Evolutionary conservation across 2,329 filamentous ascomycete genomes (phyloP), one percentile per base, ranked within the genome.

Genomic region (Dothidotthia symphoricarpi): DNA sequence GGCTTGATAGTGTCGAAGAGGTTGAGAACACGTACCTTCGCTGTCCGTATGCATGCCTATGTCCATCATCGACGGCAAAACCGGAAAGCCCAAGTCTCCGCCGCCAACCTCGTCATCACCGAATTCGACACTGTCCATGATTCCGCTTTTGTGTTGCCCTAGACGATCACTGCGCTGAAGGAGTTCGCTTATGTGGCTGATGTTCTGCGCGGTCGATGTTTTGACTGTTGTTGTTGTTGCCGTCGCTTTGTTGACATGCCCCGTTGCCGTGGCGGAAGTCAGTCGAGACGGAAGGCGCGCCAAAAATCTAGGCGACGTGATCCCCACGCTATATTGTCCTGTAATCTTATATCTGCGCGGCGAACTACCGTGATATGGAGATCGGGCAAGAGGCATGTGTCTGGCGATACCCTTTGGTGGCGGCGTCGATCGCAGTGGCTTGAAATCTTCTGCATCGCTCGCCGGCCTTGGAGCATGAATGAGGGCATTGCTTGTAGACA

Each of bases 231-330:
- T 22, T 22, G 19, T 9, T 22, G 31, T 43, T 31, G 24, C 38
- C 34, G 11, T 27, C 19, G 19, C 19, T 28, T 22, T 34, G 32
- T 37, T 39, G 33, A 32, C 30, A 27, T 31, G 15, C 17, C 32
- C 15, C 27, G 43, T 46, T 47, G 47, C 43, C 19, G 45, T 28
- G 40, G 40, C 31, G 28, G 33, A 43, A n/a, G 11, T 34, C 25
- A 36, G 30, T 39, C 31, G 39, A 46, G 43, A 49, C 19, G 45
- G 39, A 46, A 45, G 35, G 31, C 6, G 30, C 33, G 37, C 32
- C 24, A 36, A 41, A 11, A 34, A 11, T 16, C 5, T 6, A 22
- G 24, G n/a, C 8, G 5, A 17, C 16, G 31, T 10, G 6, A 10
- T 22, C 5, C 19, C 19, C 19, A 22, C 19, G 19, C 5, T 22